Base-by-base conservation (phyloP, 441 rosid genomes). In the Metrosideros polymorpha region DNA sequence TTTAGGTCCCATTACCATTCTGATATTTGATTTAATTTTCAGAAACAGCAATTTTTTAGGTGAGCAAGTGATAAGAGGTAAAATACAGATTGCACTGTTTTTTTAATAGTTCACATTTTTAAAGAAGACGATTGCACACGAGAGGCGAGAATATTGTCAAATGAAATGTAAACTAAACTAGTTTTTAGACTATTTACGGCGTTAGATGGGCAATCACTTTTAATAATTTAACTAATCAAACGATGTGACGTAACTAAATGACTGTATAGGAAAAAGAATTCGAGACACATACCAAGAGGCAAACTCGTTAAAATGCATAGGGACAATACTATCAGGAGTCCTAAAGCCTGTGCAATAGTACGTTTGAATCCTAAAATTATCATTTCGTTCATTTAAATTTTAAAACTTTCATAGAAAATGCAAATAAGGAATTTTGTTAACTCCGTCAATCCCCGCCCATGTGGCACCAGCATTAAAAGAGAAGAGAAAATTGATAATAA, bases 301-400 rank as follows among this genome's bases (percentile, higher is more conserved):
- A 19, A 30, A 0, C 42, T 0, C 30, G 39, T 30, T 30, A 15
- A 61, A 61, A 30, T 30, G 39, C 24, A 2, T 19, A 0, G 42
- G 42, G 75, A 17, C 35, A 61, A 7, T 30, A 6, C 24, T 53
- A 19, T 53, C 55, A 3, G 4, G 6, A 30, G 35, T 30, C 39
- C 39, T 15, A 61, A 29, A 30, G 15, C 39, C 30, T 30, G 71
- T 61, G 39, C 71, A 61, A 61, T 8, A 29, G 2, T 32, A 30
- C 39, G 2, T 39, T 30, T 30, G 35, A 29, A 15, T 61, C 30
- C 24, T 30, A 29, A 15, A 30, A 61, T 61, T 61, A 3, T 61
- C 71, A 2, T 61, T 61, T 1, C 4, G 22, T 59, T 29, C 22
- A 1, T 14, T 29, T 29, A 59, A 59, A 59, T 29, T 29, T 59